These are phyloP conservation scores for Suhomyces choctaworum DNA, from an alignment of 1,139 yeast species.

Conservation along the genomic window DNA sequence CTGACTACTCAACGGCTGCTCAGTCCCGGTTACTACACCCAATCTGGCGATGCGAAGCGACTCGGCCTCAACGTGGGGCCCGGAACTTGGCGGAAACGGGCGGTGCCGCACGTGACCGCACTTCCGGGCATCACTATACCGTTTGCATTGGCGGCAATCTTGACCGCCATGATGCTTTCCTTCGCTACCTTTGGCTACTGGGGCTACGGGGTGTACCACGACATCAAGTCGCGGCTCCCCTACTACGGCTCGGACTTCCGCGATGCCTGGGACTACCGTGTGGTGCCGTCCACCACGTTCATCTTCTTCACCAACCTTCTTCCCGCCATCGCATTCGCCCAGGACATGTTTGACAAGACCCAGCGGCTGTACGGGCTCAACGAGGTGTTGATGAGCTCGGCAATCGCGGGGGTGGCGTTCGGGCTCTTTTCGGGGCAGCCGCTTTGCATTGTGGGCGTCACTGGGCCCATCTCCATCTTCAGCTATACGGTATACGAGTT, in stretches of 20 bases:
- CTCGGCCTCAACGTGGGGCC: neutral
- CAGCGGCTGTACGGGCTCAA: conserved; percentile 85
- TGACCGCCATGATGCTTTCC: neutral
- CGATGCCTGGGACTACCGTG: conserved; percentile 84
- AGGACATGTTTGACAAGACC: conserved; percentile 93
- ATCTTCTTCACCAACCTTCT: conserved; percentile 86
- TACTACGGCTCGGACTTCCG: conserved; percentile 73
- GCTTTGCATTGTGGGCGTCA: conserved; percentile 93
- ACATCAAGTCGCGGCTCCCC: conserved; percentile 59
- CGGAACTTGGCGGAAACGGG: neutral
- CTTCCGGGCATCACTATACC: neutral
- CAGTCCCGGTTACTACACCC: too few species aligned
- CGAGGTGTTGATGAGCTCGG: conserved; percentile 80
- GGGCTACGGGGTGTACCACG: conserved; percentile 60
- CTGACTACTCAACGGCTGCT: too few species aligned
- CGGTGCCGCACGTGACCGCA: neutral
- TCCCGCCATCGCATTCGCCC: conserved; percentile 96
- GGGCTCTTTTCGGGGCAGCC: conserved; percentile 91
- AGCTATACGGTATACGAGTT: conserved; percentile 88
- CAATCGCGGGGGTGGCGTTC: conserved; percentile 86
- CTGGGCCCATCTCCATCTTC: conserved; percentile 92
- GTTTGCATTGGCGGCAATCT: neutral
- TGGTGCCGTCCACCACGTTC: conserved; percentile 80
- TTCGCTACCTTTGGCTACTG: conserved; percentile 21
- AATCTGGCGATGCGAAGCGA: neutral